Percentiles rank a stretch among this genome's conserved stretches.
Conservation (phyloP, 1,284 basidiomycete species). For the Sanghuangporus weigelae region DNA sequence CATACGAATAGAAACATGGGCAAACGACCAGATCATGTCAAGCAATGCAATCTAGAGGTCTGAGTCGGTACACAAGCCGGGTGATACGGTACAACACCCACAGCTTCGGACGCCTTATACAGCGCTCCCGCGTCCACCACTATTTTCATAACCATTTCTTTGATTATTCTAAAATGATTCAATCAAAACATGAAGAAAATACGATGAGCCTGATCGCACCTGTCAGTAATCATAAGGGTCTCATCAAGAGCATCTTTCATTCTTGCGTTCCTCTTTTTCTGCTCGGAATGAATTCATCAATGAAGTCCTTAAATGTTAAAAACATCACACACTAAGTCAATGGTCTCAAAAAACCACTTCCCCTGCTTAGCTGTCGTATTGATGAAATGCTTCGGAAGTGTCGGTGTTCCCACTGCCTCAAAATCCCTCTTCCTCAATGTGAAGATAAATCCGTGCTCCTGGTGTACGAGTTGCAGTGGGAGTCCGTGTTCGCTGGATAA, state of each 20-base stretch:
- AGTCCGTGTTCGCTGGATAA: slow-evolving; percentile 59
- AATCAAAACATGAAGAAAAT: not conserved
- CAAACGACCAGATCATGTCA: slow-evolving; percentile 85
- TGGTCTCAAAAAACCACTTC: slow-evolving; percentile 69
- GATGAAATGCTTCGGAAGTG: slow-evolving; percentile 65
- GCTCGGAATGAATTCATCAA: not conserved
- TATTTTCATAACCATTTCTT: slow-evolving; percentile 62
- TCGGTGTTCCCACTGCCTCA: slow-evolving; percentile 34
- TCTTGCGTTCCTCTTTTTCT: slow-evolving; percentile 82
- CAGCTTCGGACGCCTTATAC: slow-evolving; percentile 88
- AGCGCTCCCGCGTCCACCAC: slow-evolving; percentile 64
- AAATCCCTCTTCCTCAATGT: slow-evolving; percentile 61
- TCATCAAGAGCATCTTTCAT: slow-evolving; percentile 84
- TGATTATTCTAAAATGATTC: slow-evolving; percentile 51
- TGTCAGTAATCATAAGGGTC: slow-evolving; percentile 75
- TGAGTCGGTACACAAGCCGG: not conserved
- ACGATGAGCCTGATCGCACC: slow-evolving; percentile 32
- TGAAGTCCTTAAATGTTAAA: not conserved
- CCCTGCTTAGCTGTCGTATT: slow-evolving; percentile 65
- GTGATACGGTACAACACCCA: slow-evolving; percentile 27
- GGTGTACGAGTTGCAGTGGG: slow-evolving; percentile 61
- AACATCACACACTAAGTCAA: slow-evolving; percentile 61
- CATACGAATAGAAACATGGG: slow-evolving; percentile 73
- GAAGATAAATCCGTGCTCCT: slow-evolving; percentile 69
- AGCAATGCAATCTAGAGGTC: slow-evolving; percentile 63